A percentile compares a stretch with the other conserved stretches of the same genome.
Conservation (phyloP, 1,139 yeast species). For the Saccharomyces pastorianus region DNA sequence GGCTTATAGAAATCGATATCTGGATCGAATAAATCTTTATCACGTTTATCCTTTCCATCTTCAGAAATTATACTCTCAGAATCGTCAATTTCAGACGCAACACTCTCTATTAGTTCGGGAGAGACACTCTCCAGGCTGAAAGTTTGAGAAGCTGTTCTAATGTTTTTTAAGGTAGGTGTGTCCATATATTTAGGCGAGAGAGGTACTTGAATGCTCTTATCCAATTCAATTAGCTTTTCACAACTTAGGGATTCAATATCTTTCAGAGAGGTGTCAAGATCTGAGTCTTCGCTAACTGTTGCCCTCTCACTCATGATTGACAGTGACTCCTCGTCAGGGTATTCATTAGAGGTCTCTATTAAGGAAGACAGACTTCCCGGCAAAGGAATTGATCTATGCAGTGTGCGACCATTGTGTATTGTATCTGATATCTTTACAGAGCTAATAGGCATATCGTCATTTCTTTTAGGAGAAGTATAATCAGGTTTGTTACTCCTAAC, state of each 20-base stretch:
- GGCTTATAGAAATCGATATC: conserved; percentile 21
- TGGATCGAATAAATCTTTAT: conserved; percentile 11
- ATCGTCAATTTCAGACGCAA: conserved; percentile 13
- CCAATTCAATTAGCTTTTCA: conserved; percentile 21
- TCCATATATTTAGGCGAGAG: conserved; percentile 14
- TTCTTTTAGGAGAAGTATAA: conserved; percentile 8
- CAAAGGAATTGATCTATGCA: background rate
- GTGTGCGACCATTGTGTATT: background rate
- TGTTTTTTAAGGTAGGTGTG: conserved; percentile 9
- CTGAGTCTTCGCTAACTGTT: background rate
- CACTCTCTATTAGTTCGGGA: conserved; percentile 5
- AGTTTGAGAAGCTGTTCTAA: conserved; percentile 14
- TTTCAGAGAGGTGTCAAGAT: conserved; percentile 14
- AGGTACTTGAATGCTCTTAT: conserved; percentile 17
- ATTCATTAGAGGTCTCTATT: background rate
- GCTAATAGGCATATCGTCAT: background rate
- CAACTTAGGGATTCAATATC: conserved; percentile 21
- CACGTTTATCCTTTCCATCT: conserved; percentile 4
- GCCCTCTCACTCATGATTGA: background rate
- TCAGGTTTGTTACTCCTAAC: conserved; percentile 12
- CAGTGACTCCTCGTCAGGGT: background rate
- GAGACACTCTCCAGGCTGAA: conserved; percentile 12
- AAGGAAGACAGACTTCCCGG: background rate
- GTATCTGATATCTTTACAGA: background rate
- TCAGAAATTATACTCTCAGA: conserved; percentile 20